Conservation (phyloP, 805 yeast species). For the Spathaspora arborariae region DNA sequence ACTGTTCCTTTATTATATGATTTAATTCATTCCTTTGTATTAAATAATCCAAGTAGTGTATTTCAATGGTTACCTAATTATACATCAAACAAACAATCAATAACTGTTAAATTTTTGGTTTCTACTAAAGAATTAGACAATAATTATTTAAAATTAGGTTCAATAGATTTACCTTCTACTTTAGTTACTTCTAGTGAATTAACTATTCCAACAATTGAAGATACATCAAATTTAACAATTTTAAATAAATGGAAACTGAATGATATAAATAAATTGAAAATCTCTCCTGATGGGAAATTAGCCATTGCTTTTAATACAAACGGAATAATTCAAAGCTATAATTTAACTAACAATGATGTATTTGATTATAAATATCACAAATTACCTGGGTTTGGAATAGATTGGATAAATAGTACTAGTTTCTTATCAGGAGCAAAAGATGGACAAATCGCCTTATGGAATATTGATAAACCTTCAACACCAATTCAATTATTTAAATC, state of each 20-base stretch:
- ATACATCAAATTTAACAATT: constrained; percentile 40
- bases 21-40: constrained; percentile 62
- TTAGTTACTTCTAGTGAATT: constrained; percentile 21
- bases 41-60: constrained; percentile 68
- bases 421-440: constrained; percentile 69
- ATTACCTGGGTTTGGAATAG: constrained; percentile 66
- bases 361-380: constrained; percentile 50
- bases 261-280: constrained; percentile 61
- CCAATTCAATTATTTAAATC: constrained; percentile 49
- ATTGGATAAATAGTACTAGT: constrained; percentile 52
- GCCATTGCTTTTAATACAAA: constrained; percentile 53
- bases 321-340: constrained; percentile 48
- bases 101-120: constrained; percentile 37
- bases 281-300: constrained; percentile 45
- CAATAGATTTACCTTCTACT: constrained; percentile 48
- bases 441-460: constrained; percentile 69
- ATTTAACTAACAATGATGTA: constrained; percentile 18
- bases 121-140: constrained; percentile 47
- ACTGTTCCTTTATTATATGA: constrained; percentile 77
- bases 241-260: constrained; percentile 56
- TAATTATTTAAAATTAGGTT: constrained; percentile 40
- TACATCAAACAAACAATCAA: constrained; percentile 19
- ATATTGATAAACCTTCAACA: constrained; percentile 36
- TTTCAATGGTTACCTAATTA: constrained; percentile 63
- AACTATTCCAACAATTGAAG: constrained; percentile 10